Evolutionary conservation across 1,284 basidiomycete species (phyloP), one percentile per base, ranked within the genome.

Genomic region (Caloboletus inedulis): DNA sequence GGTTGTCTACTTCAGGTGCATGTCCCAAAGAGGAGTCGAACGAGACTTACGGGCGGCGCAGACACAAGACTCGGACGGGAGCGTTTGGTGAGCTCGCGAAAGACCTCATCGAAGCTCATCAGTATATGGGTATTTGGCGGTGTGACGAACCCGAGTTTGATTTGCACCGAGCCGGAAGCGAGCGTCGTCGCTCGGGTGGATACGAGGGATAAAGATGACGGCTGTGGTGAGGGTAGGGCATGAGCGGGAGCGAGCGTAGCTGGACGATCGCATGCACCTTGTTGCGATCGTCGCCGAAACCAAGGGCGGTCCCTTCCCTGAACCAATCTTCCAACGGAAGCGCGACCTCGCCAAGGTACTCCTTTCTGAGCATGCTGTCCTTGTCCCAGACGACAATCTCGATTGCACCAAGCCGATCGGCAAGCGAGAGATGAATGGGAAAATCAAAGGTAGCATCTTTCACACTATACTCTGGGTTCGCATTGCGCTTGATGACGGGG

Each of bases 331-430:
- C 83, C 25, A 96, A 67, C 0, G 82, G 80, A 7, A 98, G 66
- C 1, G 84, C 81, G 10, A 84, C 80, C 70, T 98, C 96, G 29
- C 96, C 96, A 44, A 98, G 81, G 71, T 98, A 98, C 53, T 97
- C 94, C 74, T 96, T 94, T 65, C 79, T 82, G 59, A 68, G 52
- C 59, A 93, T 70, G 60, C 87, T 74, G 65, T 96, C 95, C 74
- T 91, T 94, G 72, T 96, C 94, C 95, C 95, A 98, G 0, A 94
- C 78, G 30, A 98, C 87, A 43, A 94, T 77, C 68, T 98, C 94
- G 45, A 98, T 64, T 7, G 82, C 84, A 39, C 88, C 87, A 12
- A 93, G 79, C 39, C 79, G 77, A 50, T 87, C 89, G 0, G 85
- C 85, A 30, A 87, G 77, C 8, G 84, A 87, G 25, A 87, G 76